Percentiles rank a stretch among this genome's conserved stretches.
Conservation (phyloP, 345 rosid genomes). For the Brassica cretica region DNA sequence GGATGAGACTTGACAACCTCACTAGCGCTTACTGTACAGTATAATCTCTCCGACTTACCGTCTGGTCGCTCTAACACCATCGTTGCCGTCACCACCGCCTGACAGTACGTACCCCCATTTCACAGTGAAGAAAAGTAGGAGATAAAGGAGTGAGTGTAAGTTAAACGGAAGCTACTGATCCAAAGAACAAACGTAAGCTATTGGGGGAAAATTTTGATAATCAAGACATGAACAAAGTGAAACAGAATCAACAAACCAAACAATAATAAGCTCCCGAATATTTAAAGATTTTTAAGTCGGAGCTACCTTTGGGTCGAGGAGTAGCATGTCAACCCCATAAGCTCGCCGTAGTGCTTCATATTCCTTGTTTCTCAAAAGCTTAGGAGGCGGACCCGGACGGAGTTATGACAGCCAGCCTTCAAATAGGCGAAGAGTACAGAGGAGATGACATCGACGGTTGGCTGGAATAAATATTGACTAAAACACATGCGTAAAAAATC, state of each 20-base stretch:
- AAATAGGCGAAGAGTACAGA: not conserved
- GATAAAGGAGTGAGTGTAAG: not conserved
- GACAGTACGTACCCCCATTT: conserved; percentile 33
- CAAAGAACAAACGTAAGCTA: no score
- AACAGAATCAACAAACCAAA: not conserved
- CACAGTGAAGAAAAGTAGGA: conserved; percentile 26
- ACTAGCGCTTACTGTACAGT: conserved; percentile 27
- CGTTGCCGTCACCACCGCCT: conserved; percentile 40
- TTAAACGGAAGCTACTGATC: no score
- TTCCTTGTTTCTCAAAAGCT: not conserved
- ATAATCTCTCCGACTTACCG: conserved; percentile 32
- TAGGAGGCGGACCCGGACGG: not conserved
- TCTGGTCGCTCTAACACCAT: conserved; percentile 32
- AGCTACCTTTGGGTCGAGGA: not conserved
- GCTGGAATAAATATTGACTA: not conserved
- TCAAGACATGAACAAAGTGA: no score
- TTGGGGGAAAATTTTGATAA: no score
- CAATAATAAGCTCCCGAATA: not conserved
- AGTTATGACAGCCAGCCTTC: not conserved
- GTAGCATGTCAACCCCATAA: not conserved
- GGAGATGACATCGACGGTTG: not conserved
- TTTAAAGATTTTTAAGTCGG: not conserved
- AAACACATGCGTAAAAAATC: not conserved
- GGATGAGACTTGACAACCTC: conserved; percentile 35
- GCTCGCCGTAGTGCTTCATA: not conserved